Base-by-base conservation (phyloP, 2,329 filamentous ascomycete species). In the Madurella fahalii region DNA sequence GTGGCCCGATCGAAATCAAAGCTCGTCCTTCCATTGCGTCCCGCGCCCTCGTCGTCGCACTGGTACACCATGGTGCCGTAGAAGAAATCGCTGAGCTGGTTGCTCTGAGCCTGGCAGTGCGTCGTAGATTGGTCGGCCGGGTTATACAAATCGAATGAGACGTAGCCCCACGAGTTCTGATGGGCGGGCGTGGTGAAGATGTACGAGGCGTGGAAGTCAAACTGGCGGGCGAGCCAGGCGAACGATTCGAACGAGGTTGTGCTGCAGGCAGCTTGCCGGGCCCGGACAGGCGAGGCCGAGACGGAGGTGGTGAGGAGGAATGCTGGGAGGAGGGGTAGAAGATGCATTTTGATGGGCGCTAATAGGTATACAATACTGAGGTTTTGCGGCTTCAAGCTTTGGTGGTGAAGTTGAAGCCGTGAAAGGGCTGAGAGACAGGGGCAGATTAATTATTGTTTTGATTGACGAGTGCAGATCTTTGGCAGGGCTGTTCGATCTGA, bases 171-270 rank as follows among this genome's bases (percentile, higher is more conserved):
- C 2, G 72, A 72, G 64, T 74, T 76, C 58, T 80, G 76, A 67
- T 81, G 78, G 3, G 78, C 69, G 0, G 78, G 78, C 2, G 76
- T 80, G 15, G 70, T 71, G 70, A 79, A 80, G 63, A 69, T 65
- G 65, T 75, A 78, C 11, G 68, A 72, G n/a, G 73, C 72, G 64
- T 77, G 72, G 70, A 71, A 81, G 64, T 74, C 71, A 56, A 82
- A 77, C 64, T 68, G 63, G 44, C 68, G 59, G 42, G 80, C 61
- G 1, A 64, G 66, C 76, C 77, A 81, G 5, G 54, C 32, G 55
- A 74, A 73, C 57, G 62, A 41, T 39, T 58, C 51, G 50, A 70
- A 66, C 1, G 73, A 72, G 13, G 58, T 54, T 5, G 62, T 56
- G 20, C 65, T 63, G 61, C 72, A 75, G 41, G 67, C 67, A 1